Evolutionary conservation across 2,329 filamentous ascomycete genomes (phyloP).

Genomic region (Pezizomycotina sp.): DNA sequence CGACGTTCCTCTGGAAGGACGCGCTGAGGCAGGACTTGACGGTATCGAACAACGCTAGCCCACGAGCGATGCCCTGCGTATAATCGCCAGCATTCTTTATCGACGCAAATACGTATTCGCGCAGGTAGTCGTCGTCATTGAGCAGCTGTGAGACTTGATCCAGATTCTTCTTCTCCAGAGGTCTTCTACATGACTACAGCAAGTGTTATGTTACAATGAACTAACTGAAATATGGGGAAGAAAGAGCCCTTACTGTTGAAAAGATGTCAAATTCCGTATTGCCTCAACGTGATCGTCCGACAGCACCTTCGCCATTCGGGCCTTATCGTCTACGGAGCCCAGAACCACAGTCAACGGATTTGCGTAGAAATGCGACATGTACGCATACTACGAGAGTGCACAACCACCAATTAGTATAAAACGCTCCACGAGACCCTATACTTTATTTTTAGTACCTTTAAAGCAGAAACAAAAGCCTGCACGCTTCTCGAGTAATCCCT

Average conservation of each 20-base stretch:
- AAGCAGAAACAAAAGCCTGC: slow-evolving; percentile 50
- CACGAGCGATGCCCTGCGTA: slow-evolving; percentile 20
- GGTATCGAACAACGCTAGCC: slow-evolving; percentile 21
- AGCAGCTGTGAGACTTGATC: slow-evolving; percentile 39
- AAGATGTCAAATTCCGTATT: slow-evolving; percentile 52
- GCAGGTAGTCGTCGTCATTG: slow-evolving; percentile 42
- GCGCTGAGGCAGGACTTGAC: slow-evolving; percentile 21
- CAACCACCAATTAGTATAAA: slow-evolving; percentile 3
- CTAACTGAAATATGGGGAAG: background rate
- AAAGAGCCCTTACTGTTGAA: slow-evolving; percentile 33
- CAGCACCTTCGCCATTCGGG: slow-evolving; percentile 30
- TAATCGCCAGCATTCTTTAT: slow-evolving; percentile 19
- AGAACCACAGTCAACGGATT: slow-evolving; percentile 55
- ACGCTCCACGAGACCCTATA: slow-evolving; percentile 13
- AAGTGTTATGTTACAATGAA: slow-evolving; percentile 19
- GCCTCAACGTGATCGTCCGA: slow-evolving; percentile 49
- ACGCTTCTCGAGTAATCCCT: slow-evolving; percentile 62
- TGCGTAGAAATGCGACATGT: slow-evolving; percentile 74
- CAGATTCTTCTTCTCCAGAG: slow-evolving; percentile 32
- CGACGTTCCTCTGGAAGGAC: slow-evolving; percentile 23
- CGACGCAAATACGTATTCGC: slow-evolving; percentile 24
- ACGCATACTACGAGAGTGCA: slow-evolving; percentile 46
- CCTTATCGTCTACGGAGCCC: slow-evolving; percentile 26
- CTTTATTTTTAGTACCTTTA: no score
- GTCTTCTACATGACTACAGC: slow-evolving; percentile 34